Evolutionary conservation across 1,284 basidiomycete genomes (phyloP), one percentile per base, ranked within the genome.

Genomic region (Thecaphora thlaspeos): DNA sequence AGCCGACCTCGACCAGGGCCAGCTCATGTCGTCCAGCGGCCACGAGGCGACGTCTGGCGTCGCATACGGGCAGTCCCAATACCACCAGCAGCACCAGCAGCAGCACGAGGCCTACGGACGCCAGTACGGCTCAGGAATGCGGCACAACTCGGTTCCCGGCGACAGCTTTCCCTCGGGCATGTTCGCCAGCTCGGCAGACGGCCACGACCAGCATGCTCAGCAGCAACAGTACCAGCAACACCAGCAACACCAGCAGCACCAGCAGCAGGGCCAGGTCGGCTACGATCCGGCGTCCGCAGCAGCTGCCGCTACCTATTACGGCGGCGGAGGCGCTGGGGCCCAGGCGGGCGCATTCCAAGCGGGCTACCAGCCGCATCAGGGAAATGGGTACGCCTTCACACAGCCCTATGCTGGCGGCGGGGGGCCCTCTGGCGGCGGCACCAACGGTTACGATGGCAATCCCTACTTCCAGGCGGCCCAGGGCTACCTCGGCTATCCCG

Each of bases 391-490:
- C 23, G 54, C 62, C 0, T 65, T 65, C 26, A 26, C 62, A n/a
- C 36, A 39, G 32, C 48, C 26, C 24, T 39, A 44, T 4, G 59
- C 37, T 14, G 38, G 43, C 15, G 48, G n/a, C n/a, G n/a, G n/a
- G n/a, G n/a, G n/a, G n/a, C n/a, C n/a, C n/a, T n/a, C 42, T 22
- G 28, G 46, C 5, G 48, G 46, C 41, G 49, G 45, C 21, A 41
- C 46, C 8, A 52, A 58, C 2, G 61, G 45, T 11, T 61, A 49
- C 40, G 59, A 63, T 14, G 15, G 55, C 5, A 72, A 70, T 39
- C 55, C 68, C 7, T 72, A 72, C 51, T 68, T 68, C 55, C 64
- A 61, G 9, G 68, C 68, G 26, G 70, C 70, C 4, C 54, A 59
- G 5, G 64, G 64, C 34, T 67, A 67, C 30, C 55, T 62, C 19